phyloP scores from a whole-genome alignment of 139 green algal genomes.

The Nannochloris sp. region DNA sequence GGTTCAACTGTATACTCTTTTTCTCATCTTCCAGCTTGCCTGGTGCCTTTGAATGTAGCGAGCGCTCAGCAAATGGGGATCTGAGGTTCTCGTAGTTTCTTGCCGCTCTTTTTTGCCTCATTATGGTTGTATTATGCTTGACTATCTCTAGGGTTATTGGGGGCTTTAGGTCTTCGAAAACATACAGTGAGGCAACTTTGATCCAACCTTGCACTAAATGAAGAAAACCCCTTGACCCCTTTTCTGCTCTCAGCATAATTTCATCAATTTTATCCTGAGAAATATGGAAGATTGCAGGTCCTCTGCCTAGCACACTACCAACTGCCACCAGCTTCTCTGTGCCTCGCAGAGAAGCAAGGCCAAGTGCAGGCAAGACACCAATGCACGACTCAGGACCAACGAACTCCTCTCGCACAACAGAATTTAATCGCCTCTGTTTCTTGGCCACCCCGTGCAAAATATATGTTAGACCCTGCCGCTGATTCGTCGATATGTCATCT shows the following conservation, averaged over 20 bases:
- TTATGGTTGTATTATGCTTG: slow-evolving; percentile 20
- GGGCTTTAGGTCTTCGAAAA: slow-evolving; percentile 24
- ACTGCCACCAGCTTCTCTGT: slow-evolving; percentile 30
- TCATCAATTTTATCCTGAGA: slow-evolving; percentile 22
- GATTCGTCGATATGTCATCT: not conserved
- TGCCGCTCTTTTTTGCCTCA: slow-evolving; percentile 1
- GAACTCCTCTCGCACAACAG: slow-evolving; percentile 30
- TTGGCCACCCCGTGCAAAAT: slow-evolving; percentile 26
- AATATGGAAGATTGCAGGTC: slow-evolving; percentile 62
- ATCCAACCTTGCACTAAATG: slow-evolving; percentile 19
- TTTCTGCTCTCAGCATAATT: slow-evolving; percentile 5
- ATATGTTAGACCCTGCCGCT: slow-evolving; percentile 10
- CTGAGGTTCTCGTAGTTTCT: no score
- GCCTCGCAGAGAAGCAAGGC: slow-evolving; percentile 29
- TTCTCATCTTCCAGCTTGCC: no score
- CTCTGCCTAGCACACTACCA: slow-evolving; percentile 68
- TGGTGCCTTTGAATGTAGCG: no score
- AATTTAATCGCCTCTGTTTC: slow-evolving; percentile 4
- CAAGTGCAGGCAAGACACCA: slow-evolving; percentile 33
- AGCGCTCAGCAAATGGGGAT: no score
- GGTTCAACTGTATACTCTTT: no score
- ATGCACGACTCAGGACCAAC: slow-evolving; percentile 38
- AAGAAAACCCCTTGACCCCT: slow-evolving; percentile 1
- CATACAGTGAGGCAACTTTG: slow-evolving; percentile 6
- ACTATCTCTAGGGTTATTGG: slow-evolving; percentile 17